A percentile compares a stretch with the other conserved stretches of the same genome.
These are phyloP conservation scores for Geranium incanum DNA, from an alignment of 441 rosid species.

Conservation along the genomic window DNA sequence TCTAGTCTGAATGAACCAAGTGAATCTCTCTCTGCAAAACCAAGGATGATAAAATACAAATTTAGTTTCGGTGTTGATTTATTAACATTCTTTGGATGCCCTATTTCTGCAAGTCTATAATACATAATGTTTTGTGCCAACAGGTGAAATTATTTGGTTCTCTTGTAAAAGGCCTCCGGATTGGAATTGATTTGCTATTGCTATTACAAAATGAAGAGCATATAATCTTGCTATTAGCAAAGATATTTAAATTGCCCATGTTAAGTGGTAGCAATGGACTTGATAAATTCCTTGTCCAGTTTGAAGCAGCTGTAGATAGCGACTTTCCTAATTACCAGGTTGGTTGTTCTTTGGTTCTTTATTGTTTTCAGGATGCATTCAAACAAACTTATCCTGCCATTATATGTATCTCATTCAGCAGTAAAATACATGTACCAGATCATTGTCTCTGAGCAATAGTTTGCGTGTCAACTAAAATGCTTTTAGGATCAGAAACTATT, in stretches of 20 bases:
- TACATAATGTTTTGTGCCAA: slow-evolving; percentile 7
- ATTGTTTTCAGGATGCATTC: slow-evolving; percentile 1
- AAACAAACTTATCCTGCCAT: slow-evolving; percentile 5
- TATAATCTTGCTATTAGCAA: slow-evolving; percentile 36
- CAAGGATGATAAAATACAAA: background rate
- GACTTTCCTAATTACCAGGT: slow-evolving; percentile 90
- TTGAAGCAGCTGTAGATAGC: slow-evolving; percentile 80
- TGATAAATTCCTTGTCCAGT: slow-evolving; percentile 58
- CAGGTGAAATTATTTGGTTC: slow-evolving; percentile 83
- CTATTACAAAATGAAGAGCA: slow-evolving; percentile 49
- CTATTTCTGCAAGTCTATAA: background rate
- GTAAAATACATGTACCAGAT: background rate
- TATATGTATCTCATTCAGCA: background rate
- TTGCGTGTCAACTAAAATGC: background rate
- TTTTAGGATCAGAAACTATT: slow-evolving; percentile 3
- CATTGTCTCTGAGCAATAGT: background rate
- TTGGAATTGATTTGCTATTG: slow-evolving; percentile 62
- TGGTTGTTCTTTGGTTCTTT: slow-evolving; percentile 22
- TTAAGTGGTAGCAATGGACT: slow-evolving; percentile 53
- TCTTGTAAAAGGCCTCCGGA: slow-evolving; percentile 77
- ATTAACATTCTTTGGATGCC: background rate
- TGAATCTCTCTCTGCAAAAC: background rate
- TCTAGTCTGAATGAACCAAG: background rate
- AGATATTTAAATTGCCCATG: slow-evolving; percentile 51
- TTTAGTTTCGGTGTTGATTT: background rate